Evolutionary conservation across 805 yeast genomes (phyloP).

Genomic region (Candida ovalis): DNA sequence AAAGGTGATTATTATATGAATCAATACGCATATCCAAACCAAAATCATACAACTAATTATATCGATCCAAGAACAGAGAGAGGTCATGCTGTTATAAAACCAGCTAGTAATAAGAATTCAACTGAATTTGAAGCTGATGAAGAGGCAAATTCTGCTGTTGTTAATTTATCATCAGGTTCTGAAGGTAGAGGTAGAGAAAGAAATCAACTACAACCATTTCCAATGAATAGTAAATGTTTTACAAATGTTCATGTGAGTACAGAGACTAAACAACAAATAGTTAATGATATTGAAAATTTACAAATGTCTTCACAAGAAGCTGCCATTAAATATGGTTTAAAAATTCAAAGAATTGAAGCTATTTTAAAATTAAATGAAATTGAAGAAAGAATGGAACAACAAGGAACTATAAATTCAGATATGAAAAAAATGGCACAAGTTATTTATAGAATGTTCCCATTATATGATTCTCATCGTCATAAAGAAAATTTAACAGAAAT

Average conservation of each 20-base stretch:
- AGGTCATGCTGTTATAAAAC: conserved; percentile 31
- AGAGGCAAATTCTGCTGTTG: conserved; percentile 16
- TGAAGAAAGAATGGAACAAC: conserved; percentile 56
- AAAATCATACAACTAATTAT: conserved; percentile 69
- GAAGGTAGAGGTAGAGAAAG: conserved; percentile 8
- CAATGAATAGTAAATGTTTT: conserved; percentile 63
- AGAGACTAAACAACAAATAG: conserved; percentile 57
- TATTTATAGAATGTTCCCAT: conserved; percentile 80
- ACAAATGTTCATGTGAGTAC: conserved; percentile 62
- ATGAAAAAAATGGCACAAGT: conserved; percentile 53
- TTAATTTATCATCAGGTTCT: conserved; percentile 6
- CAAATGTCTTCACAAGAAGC: conserved; percentile 64
- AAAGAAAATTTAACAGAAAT: conserved; percentile 88
- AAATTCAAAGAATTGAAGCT: conserved; percentile 88
- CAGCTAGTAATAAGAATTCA: conserved; percentile 2
- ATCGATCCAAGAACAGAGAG: conserved; percentile 51
- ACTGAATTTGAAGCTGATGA: conserved; percentile 11
- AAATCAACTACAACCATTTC: conserved; percentile 69
- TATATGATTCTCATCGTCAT: conserved; percentile 44
- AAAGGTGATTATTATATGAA: conserved; percentile 78
- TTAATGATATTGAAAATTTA: conserved; percentile 44
- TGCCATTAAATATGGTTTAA: conserved; percentile 74
- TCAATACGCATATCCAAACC: conserved; percentile 67
- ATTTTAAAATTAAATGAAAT: conserved; percentile 62
- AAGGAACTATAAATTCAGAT: conserved; percentile 53